Evolutionary conservation across 140 eudicot species (phyloP), one percentile per base, ranked within the genome.

Genomic region (Ambrosia hybrid): DNA sequence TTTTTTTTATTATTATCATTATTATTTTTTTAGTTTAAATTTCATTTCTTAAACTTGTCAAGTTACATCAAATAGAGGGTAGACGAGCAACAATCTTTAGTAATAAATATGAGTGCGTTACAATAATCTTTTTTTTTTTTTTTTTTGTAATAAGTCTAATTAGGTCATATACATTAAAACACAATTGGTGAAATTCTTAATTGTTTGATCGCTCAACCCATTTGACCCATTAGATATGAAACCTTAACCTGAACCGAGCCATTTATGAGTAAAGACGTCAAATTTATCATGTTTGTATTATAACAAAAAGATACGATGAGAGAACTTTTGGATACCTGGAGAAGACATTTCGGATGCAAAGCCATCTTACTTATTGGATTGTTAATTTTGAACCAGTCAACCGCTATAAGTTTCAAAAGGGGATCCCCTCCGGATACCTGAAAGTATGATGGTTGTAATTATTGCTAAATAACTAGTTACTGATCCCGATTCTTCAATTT

Each of bases 371-470:
- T 73, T 59, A 73, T 41, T 43, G 84, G 71, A 59, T 80, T 67
- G 16, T 94, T 96, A 41, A 82, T 74, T 84, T 90, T 90, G 80
- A 82, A 85, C 99, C 99, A 94, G 79, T 94, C 99, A 74, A 94
- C 99, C 7, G 96, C 96, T 63, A 90, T 79, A 63, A 94, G 94
- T 86, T 90, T 90, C 15, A 94, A 79, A 79, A 94, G 94, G 52
- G 99, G 99, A 71, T 83, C 96, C 68, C 97, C 97, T 57, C 94
- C 99, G 3, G 79, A 62, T 53, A 94, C 94, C 99, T 90, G 79
- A 81, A 71, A 10, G 51, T 55, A 62, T 21, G 26, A 21, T 21
- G 26, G 26, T 21, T 21, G 26, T 21, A 21, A 21, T 21, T 21
- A 21, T 21, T 21, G 26, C 26, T 21, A 21, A 21, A 21, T 21